These are phyloP conservation scores for Phyllosticta ampelicida DNA, from an alignment of 2,329 filamentous ascomycete genomes.

Conservation along the genomic window DNA sequence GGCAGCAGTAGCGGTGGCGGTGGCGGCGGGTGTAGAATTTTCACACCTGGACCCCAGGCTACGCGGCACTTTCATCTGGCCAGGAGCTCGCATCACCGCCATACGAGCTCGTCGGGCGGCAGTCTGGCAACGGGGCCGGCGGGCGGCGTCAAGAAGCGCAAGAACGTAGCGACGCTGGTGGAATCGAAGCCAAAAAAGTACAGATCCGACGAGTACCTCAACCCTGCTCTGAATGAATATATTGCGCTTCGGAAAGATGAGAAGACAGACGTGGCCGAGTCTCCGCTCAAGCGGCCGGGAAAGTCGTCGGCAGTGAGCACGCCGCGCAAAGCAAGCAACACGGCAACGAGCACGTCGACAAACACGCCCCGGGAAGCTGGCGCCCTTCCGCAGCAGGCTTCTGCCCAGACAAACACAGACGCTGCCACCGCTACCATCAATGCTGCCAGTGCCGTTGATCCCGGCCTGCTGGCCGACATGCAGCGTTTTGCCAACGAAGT, in stretches of 20 bases:
- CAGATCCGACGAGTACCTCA: not conserved
- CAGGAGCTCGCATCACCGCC: not conserved
- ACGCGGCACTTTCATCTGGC: slow-evolving; percentile 8
- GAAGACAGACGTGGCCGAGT: not conserved
- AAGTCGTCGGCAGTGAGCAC: not conserved
- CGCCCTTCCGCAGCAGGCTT: not conserved
- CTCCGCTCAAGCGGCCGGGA: slow-evolving; percentile 1
- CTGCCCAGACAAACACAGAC: not conserved
- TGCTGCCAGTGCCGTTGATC: slow-evolving; percentile 12
- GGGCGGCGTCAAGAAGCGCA: slow-evolving; percentile 3
- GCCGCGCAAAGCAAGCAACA: not conserved
- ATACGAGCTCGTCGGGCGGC: not conserved
- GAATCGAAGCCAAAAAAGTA: slow-evolving; percentile 7
- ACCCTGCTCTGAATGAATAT: not conserved
- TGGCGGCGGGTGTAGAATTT: not conserved
- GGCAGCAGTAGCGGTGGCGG: not conserved
- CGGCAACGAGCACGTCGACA: too few relatives aligned
- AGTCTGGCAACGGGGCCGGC: not conserved
- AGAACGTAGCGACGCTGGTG: slow-evolving; percentile 8
- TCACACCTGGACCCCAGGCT: not conserved
- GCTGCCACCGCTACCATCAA: not conserved
- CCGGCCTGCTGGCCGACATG: slow-evolving; percentile 21
- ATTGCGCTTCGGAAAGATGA: not conserved
- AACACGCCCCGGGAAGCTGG: too few relatives aligned
- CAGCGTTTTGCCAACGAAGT: slow-evolving; percentile 24